A percentile compares a stretch with the other conserved stretches of the same genome.
phyloP scores from a whole-genome alignment of 2,329 filamentous ascomycete species.

The Aspergillus melleus region DNA sequence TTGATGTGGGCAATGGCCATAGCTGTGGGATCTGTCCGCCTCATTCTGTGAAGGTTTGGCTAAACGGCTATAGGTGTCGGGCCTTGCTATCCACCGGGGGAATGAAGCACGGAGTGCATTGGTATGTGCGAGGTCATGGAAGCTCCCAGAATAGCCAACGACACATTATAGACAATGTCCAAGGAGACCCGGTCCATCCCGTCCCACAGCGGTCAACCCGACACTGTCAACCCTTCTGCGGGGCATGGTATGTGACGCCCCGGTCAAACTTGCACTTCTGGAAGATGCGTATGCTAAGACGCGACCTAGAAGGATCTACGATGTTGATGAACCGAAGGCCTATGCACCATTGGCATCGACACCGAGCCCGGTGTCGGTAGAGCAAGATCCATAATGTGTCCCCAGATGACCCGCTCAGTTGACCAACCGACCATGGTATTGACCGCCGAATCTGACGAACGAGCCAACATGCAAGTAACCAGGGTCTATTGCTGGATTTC shows the following conservation, averaged over 20 bases:
- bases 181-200: neutral
- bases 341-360: neutral
- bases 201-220: neutral
- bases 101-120: too few species aligned
- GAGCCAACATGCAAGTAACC: neutral
- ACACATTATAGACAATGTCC: neutral
- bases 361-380: neutral
- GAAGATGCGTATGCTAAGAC: neutral
- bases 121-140: too few species aligned
- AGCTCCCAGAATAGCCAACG: neutral
- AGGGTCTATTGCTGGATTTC: neutral
- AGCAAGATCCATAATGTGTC: neutral
- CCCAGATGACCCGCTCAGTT: neutral
- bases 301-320: neutral
- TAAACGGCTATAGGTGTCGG: too few species aligned
- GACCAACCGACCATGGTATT: neutral
- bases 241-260: neutral
- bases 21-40: too few species aligned
- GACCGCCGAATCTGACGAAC: neutral
- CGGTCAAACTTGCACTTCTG: neutral
- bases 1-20: too few species aligned
- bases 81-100: too few species aligned
- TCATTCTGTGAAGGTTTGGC: too few species aligned
- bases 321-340: neutral
- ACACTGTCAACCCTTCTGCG: neutral